Evolutionary conservation across 345 rosid genomes (phyloP), one percentile per base, ranked within the genome.

Genomic region (Camelina sativa): DNA sequence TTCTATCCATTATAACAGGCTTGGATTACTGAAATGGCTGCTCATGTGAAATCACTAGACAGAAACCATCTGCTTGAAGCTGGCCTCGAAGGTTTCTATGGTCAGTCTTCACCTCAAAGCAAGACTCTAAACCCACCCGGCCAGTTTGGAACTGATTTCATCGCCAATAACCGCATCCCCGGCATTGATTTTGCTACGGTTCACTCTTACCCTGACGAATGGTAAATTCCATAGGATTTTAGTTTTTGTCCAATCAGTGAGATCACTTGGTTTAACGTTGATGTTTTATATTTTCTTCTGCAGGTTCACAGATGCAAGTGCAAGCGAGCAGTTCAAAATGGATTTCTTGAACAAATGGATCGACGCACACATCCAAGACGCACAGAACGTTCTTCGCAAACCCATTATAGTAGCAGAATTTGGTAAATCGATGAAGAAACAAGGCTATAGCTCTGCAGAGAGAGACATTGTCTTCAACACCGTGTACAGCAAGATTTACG

Each of bases 201-300:
- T 73, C 99, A 95, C 79, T 77, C 96, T 4, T 90, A 95, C 70
- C 99, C 99, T 1, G 99, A 95, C 70, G 97, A 91, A 85, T 95
- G 99, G 98, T 91, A 28, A 84, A 19, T 65, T 10, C 55, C 22
- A n/a, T 40, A 3, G 13, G 55, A 25, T 15, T 57, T 46, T 13
- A 10, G 2, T 12, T 60, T 9, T 60, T 28, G 56, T 0, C 37
- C 7, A 22, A 15, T 15, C 38, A 43, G 15, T 6, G 4, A 37
- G 8, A 7, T 13, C 19, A 74, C 40, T 22, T 57, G 9, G 4
- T 44, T 56, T 4, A 66, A 57, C 63, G 41, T 51, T 62, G 62
- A 23, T 69, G 58, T 47, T 38, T 73, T 54, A 32, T 28, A 34
- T 28, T 67, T 30, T 10, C 0, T 23, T 32, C 53, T 62, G 61